Evolutionary conservation across 2,329 filamentous ascomycete genomes (phyloP).

Genomic region (Fonsecaea multimorphosa): DNA sequence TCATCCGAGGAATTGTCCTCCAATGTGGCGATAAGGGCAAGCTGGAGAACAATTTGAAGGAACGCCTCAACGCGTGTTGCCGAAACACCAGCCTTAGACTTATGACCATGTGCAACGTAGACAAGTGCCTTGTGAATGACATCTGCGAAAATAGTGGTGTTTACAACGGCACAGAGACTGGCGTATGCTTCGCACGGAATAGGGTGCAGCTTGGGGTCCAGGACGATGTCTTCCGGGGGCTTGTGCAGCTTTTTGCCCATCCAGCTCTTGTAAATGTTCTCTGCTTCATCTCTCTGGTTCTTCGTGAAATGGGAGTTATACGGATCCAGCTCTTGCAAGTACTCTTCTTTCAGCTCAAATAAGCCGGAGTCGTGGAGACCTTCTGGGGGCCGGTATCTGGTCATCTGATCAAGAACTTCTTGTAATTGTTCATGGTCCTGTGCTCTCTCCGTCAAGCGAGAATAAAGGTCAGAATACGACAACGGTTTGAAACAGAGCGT

Average conservation of each 20-base stretch:
- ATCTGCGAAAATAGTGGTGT: conserved; percentile 84
- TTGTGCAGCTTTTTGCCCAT: conserved; percentile 88
- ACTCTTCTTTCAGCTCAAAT: conserved; percentile 88
- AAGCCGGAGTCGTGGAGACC: conserved; percentile 90
- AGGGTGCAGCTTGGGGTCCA: conserved; percentile 80
- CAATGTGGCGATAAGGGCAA: conserved; percentile 81
- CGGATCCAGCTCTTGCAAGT: conserved; percentile 86
- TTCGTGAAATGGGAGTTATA: conserved; percentile 97
- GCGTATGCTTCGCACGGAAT: conserved; percentile 80
- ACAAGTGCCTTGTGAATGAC: conserved; percentile 86
- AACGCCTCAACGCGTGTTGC: conserved; percentile 87
- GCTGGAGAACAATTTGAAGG: conserved; percentile 86
- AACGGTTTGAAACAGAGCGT: conserved; percentile 95
- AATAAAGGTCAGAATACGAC: conserved; percentile 89
- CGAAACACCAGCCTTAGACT: conserved; percentile 75
- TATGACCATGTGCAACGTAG: conserved; percentile 74
- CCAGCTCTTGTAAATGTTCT: conserved; percentile 84
- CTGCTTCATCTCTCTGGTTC: conserved; percentile 94
- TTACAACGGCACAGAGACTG: conserved; percentile 77
- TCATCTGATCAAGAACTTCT: conserved; percentile 82
- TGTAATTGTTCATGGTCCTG: conserved; percentile 90
- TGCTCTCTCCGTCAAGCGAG: conserved; percentile 84
- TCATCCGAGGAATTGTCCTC: conserved; percentile 72
- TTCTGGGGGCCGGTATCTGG: conserved; percentile 86
- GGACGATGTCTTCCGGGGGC: conserved; percentile 80